These are phyloP conservation scores for Wallacemonas sp. DNA, from an alignment of 208 protist species.

Conservation along the genomic window DNA sequence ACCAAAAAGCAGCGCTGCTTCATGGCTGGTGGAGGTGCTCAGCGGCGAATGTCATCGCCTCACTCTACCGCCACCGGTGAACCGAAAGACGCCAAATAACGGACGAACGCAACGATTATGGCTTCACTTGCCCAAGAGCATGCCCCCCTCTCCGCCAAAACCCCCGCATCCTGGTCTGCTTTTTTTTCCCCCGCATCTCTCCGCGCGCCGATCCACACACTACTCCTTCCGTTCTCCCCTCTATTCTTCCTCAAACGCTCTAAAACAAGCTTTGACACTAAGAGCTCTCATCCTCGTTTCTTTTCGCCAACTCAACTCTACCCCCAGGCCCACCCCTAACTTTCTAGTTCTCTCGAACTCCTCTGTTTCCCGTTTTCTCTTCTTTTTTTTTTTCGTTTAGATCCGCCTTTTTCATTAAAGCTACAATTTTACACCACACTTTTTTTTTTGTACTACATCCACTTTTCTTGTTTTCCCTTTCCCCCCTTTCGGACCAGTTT, in stretches of 20 bases:
- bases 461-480: background rate
- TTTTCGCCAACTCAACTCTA: background rate
- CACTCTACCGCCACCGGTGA: too few species aligned
- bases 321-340: background rate
- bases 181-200: background rate
- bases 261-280: background rate
- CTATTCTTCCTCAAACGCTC: too few species aligned
- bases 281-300: background rate
- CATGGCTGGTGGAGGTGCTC: too few species aligned
- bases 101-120: too few species aligned
- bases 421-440: background rate
- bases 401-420: slow-evolving; percentile 6
- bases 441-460: slow-evolving; percentile 3
- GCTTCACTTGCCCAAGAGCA: too few species aligned
- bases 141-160: too few species aligned
- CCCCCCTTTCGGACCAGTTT: background rate
- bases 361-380: background rate
- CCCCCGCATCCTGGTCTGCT: background rate
- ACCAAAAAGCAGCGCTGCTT: too few species aligned
- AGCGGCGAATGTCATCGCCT: too few species aligned
- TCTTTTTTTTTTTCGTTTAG: slow-evolving; percentile 17
- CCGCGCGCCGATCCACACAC: too few species aligned
- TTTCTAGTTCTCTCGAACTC: slow-evolving; percentile 17
- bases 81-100: too few species aligned
- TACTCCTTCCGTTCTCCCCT: too few species aligned